A percentile compares a stretch with the other conserved stretches of the same genome.
Conservation (phyloP, 352 stramenopile species). For the Phytophthora pluvialis region DNA sequence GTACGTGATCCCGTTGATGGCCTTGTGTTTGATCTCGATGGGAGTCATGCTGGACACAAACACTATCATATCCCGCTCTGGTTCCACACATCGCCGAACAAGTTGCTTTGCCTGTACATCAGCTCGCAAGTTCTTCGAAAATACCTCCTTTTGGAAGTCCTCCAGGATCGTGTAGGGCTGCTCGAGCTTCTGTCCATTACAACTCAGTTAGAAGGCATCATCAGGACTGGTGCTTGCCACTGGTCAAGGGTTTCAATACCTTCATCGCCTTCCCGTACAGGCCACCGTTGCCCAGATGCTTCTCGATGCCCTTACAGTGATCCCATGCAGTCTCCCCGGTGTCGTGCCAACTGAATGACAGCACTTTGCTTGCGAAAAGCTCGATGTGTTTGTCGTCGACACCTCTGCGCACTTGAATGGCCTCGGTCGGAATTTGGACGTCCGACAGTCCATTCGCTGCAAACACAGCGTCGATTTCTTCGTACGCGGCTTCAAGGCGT, state of each 20-base stretch:
- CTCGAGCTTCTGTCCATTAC: conserved; percentile 25
- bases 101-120: conserved; percentile 35
- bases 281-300: conserved; percentile 31
- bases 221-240: too few species aligned
- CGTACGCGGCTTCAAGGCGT: conserved; percentile 36
- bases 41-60: conserved; percentile 28
- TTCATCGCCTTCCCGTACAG: conserved; percentile 14
- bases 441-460: conserved; percentile 25
- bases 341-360: conserved; percentile 32
- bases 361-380: conserved; percentile 33
- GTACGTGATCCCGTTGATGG: conserved; percentile 24
- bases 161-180: conserved; percentile 36
- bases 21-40: conserved; percentile 32
- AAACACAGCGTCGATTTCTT: conserved; percentile 45
- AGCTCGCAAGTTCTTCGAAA: conserved; percentile 34
- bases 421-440: conserved; percentile 19
- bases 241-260: background rate
- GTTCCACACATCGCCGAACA: conserved; percentile 20
- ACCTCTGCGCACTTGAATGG: conserved; percentile 31
- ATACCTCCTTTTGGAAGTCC: conserved; percentile 33
- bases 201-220: background rate
- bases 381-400: conserved; percentile 34
- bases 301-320: conserved; percentile 36
- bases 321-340: conserved; percentile 36
- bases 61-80: conserved; percentile 30